Base-by-base conservation (phyloP, 2,329 filamentous ascomycete genomes). In the Neophaeococcomyces mojaviensis region DNA sequence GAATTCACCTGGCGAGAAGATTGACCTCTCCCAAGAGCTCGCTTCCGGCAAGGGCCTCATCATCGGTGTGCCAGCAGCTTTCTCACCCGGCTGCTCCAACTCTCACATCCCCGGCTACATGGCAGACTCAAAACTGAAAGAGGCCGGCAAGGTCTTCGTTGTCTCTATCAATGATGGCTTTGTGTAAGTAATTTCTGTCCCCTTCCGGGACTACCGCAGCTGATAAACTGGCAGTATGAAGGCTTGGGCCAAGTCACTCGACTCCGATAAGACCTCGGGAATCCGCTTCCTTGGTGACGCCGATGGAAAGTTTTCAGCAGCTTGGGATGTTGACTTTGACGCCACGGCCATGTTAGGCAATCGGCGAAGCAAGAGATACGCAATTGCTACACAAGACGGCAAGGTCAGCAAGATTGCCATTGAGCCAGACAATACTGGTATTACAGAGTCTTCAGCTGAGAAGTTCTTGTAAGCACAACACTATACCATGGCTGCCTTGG, bases 121-220 rank as follows among this genome's bases (percentile, higher is more conserved):
- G 66, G 81, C 80, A 61, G 84, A 87, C 62, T 76, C 82, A 46
- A 80, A 82, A 64, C 75, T 94, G 57, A 86, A 86, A 69, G 74
- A 82, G 50, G 87, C 86, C 24, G 89, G 88, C 39, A 75, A 84
- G 59, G 86, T 95, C 37, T 94, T 94, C 60, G 87, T 97, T 33
- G 81, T 97, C 47, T 82, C 86, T 13, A 89, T 96, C 62, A 97
- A 97, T 64, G 90, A 97, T 64, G 79, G 88, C 16, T 96, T 96
- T 64, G 89, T 95, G 86, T 94, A 73, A 68, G 85, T 69, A 38
- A 35, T 37, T 28, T 26, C 19, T 12, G 19, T 15, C 26, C 12
- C 22, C 36, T 6, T 9, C 36, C 36, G 16, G 20, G n/a, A 10
- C 8, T 24, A 39, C 19, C 3, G 28, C 22, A 28, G 22, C 36